phyloP scores from a whole-genome alignment of 2,329 filamentous ascomycete genomes.

The Fusarium succisae region DNA sequence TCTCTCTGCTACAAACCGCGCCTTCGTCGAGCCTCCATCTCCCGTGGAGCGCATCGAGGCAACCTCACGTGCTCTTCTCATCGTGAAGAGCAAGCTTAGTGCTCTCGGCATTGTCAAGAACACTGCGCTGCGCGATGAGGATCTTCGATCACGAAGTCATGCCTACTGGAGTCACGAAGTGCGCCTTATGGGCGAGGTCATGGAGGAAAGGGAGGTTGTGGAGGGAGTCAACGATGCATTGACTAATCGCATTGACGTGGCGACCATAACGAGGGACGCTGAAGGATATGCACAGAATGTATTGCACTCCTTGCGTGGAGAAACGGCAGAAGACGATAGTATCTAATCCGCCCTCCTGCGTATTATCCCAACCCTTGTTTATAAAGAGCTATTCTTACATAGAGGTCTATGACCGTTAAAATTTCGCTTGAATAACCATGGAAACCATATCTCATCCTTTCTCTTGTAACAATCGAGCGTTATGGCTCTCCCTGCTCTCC shows the following conservation, averaged over 20 bases:
- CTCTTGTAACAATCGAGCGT: slow-evolving; percentile 14
- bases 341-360: slow-evolving; percentile 13
- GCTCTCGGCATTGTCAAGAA: slow-evolving; percentile 82
- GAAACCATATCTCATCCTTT: slow-evolving; percentile 28
- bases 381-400: slow-evolving; percentile 43
- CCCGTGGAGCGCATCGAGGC: slow-evolving; percentile 73
- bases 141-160: slow-evolving; percentile 71
- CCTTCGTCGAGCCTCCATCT: slow-evolving; percentile 71
- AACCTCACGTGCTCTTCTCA: slow-evolving; percentile 64
- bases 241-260: slow-evolving; percentile 70
- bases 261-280: slow-evolving; percentile 69
- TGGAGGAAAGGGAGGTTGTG: slow-evolving; percentile 81
- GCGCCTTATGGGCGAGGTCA: slow-evolving; percentile 74
- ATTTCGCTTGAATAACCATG: slow-evolving; percentile 20
- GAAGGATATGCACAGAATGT: slow-evolving; percentile 65
- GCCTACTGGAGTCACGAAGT: slow-evolving; percentile 86
- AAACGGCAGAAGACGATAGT: slow-evolving; percentile 27
- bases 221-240: slow-evolving; percentile 76
- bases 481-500: not conserved
- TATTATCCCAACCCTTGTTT: slow-evolving; percentile 38
- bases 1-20: slow-evolving; percentile 81
- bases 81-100: slow-evolving; percentile 72
- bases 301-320: slow-evolving; percentile 46
- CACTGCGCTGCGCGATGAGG: slow-evolving; percentile 77
- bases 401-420: slow-evolving; percentile 35